Evolutionary conservation across 371 early-diverging fungal species (phyloP).

Genomic region (Lichtheimia hyalospora): DNA sequence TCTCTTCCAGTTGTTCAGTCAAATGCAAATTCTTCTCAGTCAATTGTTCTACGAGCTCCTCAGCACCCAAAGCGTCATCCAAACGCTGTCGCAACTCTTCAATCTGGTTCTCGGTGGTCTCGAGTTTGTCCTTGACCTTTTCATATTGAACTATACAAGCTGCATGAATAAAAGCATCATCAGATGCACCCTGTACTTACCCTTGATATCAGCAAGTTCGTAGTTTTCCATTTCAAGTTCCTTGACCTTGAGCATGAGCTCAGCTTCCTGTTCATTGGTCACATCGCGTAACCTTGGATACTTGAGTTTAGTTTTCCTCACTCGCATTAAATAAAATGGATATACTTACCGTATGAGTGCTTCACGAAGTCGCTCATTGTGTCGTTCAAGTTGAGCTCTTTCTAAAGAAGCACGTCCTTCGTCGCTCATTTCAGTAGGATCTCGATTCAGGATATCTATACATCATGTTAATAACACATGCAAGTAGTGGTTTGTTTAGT

Average conservation of each 20-base stretch:
- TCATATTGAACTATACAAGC: constrained; percentile 49
- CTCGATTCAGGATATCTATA: constrained; percentile 39
- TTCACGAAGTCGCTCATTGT: constrained; percentile 86
- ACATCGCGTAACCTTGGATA: constrained; percentile 75
- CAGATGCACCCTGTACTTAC: constrained; percentile 4
- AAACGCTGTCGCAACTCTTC: constrained; percentile 83
- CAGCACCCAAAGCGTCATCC: constrained; percentile 82
- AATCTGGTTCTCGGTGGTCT: constrained; percentile 67
- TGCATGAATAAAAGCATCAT: neutral
- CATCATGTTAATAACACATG: neutral
- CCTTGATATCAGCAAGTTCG: constrained; percentile 54
- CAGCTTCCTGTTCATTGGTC: constrained; percentile 70
- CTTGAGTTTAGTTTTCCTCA: neutral
- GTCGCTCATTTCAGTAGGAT: constrained; percentile 25
- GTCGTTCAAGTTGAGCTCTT: constrained; percentile 69
- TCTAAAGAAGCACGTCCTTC: constrained; percentile 57
- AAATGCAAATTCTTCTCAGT: constrained; percentile 79
- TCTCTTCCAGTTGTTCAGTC: constrained; percentile 75
- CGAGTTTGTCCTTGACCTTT: constrained; percentile 56
- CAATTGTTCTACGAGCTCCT: constrained; percentile 78
- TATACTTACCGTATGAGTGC: constrained; percentile 68
- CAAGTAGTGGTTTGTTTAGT: neutral
- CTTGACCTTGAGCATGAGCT: constrained; percentile 60
- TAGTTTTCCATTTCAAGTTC: constrained; percentile 71
- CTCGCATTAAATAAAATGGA: neutral